Evolutionary conservation across 139 green algal species (phyloP).

Genomic region (Cymbomonas tetramitiformis): DNA sequence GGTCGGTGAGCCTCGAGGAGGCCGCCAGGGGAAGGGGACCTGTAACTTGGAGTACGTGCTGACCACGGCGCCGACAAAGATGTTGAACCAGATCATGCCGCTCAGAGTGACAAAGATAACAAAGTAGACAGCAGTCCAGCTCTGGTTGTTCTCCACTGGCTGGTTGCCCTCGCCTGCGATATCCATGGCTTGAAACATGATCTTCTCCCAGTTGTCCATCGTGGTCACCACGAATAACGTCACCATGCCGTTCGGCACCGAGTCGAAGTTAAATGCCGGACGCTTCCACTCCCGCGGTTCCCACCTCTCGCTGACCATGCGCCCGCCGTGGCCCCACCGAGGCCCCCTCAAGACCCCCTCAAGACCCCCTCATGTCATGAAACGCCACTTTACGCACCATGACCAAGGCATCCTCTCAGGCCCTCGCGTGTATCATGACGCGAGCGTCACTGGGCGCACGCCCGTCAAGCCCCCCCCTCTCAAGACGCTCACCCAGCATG

Average conservation of each 20-base stretch:
- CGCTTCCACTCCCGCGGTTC: conserved; percentile 19
- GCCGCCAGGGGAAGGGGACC: too few species aligned
- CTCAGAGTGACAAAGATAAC: conserved; percentile 9
- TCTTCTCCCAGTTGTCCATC: conserved; percentile 19
- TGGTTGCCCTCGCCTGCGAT: not conserved
- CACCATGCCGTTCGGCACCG: conserved; percentile 11
- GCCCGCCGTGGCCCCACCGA: not conserved
- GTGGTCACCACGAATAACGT: conserved; percentile 18
- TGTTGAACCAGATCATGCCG: conserved; percentile 26
- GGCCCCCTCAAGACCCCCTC: too few species aligned
- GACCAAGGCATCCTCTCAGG: too few species aligned
- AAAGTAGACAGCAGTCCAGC: conserved; percentile 5
- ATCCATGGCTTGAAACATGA: conserved; percentile 16
- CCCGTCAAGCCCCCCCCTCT: too few species aligned
- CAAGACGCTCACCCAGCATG: too few species aligned
- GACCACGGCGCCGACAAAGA: conserved; percentile 36
- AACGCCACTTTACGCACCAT: too few species aligned
- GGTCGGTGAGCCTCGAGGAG: too few species aligned
- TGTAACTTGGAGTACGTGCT: too few species aligned
- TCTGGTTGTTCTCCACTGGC: not conserved
- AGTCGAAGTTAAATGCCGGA: conserved; percentile 20
- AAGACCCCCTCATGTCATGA: too few species aligned
- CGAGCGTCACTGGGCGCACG: too few species aligned
- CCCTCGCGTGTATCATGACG: too few species aligned
- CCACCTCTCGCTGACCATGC: not conserved